A percentile compares a stretch with the other conserved stretches of the same genome.
Conservation (phyloP, 2,329 filamentous ascomycete species). For the Pseudocercospora musae region DNA sequence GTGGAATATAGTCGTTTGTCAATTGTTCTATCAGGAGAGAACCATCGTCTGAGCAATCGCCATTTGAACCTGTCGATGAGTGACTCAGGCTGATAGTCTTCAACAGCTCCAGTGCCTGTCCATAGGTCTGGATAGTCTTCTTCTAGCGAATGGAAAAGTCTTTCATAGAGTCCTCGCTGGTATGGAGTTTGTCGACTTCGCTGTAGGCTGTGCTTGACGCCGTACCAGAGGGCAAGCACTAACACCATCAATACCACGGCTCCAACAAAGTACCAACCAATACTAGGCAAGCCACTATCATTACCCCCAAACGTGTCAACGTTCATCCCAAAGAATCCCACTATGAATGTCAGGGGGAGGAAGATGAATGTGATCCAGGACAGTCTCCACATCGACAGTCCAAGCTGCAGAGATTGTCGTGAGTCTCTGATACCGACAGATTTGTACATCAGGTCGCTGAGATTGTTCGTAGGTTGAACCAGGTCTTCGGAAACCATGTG, state of each 20-base stretch:
- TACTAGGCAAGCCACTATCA: constrained; percentile 31
- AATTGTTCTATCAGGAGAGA: constrained; percentile 42
- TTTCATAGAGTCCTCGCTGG: constrained; percentile 50
- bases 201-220: constrained; percentile 46
- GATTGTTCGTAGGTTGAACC: constrained; percentile 48
- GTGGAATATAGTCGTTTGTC: constrained; percentile 28
- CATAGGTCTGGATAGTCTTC: constrained; percentile 47
- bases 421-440: constrained; percentile 53
- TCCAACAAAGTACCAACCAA: constrained; percentile 52
- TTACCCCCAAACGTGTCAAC: constrained; percentile 45
- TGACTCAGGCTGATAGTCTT: constrained; percentile 41
- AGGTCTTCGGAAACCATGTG: constrained; percentile 51
- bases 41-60: constrained; percentile 48
- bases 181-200: constrained; percentile 44
- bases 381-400: constrained; percentile 53
- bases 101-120: constrained; percentile 47
- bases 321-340: constrained; percentile 53
- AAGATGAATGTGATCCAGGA: constrained; percentile 73
- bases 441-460: constrained; percentile 54
- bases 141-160: constrained; percentile 49
- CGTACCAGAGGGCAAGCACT: constrained; percentile 48
- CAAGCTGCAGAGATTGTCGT: constrained; percentile 48
- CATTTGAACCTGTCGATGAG: constrained; percentile 45
- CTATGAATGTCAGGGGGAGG: constrained; percentile 54
- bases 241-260: constrained; percentile 46